Conservation (phyloP, 768 basidiomycete species). For the Boletus reticuloceps region DNA sequence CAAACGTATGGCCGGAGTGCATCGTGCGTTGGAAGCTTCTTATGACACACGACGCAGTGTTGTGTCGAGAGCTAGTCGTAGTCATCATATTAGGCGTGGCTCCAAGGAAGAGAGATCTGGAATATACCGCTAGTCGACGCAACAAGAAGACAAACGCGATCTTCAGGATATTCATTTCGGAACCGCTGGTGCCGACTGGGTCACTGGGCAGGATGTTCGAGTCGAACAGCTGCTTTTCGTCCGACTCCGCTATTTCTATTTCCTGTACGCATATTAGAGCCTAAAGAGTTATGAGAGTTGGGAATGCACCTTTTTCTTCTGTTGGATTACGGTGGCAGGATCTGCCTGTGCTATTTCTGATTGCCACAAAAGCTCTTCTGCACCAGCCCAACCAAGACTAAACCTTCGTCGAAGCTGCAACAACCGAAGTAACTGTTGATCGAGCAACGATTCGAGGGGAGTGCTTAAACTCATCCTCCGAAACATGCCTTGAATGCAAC, state of each 20-base stretch:
- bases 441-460: constrained; percentile 59
- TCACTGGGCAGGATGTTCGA: constrained; percentile 54
- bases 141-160: constrained; percentile 64
- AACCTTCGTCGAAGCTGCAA: constrained; percentile 51
- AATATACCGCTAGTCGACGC: constrained; percentile 55
- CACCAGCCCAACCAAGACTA: constrained; percentile 66
- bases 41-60: constrained; percentile 76
- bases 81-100: neutral
- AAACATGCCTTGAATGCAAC: constrained; percentile 37
- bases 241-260: constrained; percentile 38
- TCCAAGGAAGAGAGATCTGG: neutral
- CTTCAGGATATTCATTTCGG: constrained; percentile 56
- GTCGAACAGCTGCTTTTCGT: constrained; percentile 37
- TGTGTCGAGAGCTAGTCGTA: constrained; percentile 54
- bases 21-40: constrained; percentile 49
- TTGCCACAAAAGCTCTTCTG: constrained; percentile 51
- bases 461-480: constrained; percentile 62
- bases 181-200: constrained; percentile 38
- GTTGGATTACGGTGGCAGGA: constrained; percentile 38
- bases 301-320: constrained; percentile 29
- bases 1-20: constrained; percentile 76
- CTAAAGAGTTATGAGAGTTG: neutral
- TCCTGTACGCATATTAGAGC: constrained; percentile 3
- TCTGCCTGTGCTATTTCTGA: constrained; percentile 44
- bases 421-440: constrained; percentile 53